These are phyloP conservation scores for Terfezia claveryi DNA, from an alignment of 495 filamentous ascomycete species.

Conservation along the genomic window DNA sequence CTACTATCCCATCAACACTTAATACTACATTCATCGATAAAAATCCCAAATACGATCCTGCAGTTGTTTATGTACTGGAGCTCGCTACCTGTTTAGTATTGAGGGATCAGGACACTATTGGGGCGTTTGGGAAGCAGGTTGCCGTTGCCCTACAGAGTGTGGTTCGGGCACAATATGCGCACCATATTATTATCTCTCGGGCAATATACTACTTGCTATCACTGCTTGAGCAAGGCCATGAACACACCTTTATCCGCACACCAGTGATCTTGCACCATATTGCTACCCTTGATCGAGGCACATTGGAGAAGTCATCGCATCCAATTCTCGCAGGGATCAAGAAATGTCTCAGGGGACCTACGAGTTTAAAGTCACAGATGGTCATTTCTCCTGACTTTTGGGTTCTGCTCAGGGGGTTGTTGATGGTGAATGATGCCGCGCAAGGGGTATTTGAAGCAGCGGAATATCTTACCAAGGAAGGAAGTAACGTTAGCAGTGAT, in stretches of 20 bases:
- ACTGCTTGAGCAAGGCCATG: slow-evolving; percentile 68
- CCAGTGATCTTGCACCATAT: slow-evolving; percentile 87
- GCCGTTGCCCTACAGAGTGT: slow-evolving; percentile 60
- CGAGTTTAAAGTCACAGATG: slow-evolving; percentile 62
- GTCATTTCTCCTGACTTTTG: slow-evolving; percentile 95
- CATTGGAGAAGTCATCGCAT: slow-evolving; percentile 50
- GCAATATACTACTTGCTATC: slow-evolving; percentile 70
- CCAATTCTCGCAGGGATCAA: slow-evolving; percentile 57
- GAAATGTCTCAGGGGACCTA: slow-evolving; percentile 52
- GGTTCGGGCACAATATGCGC: slow-evolving; percentile 50
- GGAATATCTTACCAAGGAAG: slow-evolving; percentile 39
- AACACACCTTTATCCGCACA: slow-evolving; percentile 72
- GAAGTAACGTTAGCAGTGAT: slow-evolving; percentile 67
- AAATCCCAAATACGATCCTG: slow-evolving; percentile 59
- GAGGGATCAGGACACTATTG: slow-evolving; percentile 49
- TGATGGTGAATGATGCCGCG: slow-evolving; percentile 42
- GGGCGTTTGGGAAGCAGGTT: slow-evolving; percentile 49
- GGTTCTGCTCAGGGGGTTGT: slow-evolving; percentile 63
- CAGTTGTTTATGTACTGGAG: slow-evolving; percentile 70
- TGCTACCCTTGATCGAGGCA: slow-evolving; percentile 59
- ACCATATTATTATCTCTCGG: slow-evolving; percentile 59
- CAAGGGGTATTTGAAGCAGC: slow-evolving; percentile 65
- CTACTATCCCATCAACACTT: slow-evolving; percentile 32
- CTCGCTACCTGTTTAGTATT: slow-evolving; percentile 67
- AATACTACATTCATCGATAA: slow-evolving; percentile 24